Conservation (phyloP, 2,329 filamentous ascomycete genomes). For the Bipolaris bicolor region DNA sequence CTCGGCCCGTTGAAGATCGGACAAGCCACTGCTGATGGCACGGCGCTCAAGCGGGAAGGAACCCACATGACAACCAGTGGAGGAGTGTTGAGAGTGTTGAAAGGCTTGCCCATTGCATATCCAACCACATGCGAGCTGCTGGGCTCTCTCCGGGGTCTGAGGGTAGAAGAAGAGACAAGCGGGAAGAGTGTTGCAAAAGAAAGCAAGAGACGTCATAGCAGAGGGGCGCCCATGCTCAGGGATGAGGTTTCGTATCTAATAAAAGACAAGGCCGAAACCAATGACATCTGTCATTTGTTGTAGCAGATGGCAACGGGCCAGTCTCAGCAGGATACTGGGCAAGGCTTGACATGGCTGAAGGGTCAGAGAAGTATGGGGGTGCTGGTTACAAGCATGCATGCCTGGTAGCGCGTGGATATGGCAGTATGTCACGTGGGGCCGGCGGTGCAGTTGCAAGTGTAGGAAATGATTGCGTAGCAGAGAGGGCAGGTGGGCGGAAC, state of each 20-base stretch:
- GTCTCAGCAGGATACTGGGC: neutral
- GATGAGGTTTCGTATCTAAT: neutral
- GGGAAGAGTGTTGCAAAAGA: neutral
- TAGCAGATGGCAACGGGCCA: constrained; percentile 1
- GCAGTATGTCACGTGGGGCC: neutral
- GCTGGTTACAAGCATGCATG: neutral
- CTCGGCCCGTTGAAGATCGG: neutral
- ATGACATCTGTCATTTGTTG: neutral
- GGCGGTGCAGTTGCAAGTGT: neutral
- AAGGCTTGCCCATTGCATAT: neutral
- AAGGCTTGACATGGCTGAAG: neutral
- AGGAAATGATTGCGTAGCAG: neutral
- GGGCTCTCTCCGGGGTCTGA: neutral
- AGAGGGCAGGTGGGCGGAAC: constrained; percentile 3
- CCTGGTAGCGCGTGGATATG: neutral
- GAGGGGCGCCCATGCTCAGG: neutral
- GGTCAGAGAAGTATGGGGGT: neutral
- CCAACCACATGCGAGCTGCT: neutral
- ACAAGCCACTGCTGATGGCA: neutral
- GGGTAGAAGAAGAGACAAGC: neutral
- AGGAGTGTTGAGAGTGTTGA: neutral
- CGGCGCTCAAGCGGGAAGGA: neutral
- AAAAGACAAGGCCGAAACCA: neutral
- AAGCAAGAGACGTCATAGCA: neutral
- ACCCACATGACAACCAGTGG: neutral